phyloP scores from a whole-genome alignment of 2,329 filamentous ascomycete genomes.

The Penicillium sp. region DNA sequence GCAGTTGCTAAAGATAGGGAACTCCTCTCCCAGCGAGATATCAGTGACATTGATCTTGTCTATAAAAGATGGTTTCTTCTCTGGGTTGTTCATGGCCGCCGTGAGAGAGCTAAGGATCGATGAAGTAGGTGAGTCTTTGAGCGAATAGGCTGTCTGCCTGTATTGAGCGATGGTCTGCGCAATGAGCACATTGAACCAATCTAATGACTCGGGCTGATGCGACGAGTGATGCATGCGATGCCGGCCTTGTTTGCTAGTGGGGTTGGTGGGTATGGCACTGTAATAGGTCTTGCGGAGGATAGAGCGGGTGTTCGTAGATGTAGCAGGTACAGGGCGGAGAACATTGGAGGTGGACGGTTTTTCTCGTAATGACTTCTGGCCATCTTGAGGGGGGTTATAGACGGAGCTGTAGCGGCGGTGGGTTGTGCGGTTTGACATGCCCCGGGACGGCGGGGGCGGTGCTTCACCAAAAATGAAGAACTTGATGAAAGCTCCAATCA shows the following conservation, averaged over 20 bases:
- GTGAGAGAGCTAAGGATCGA: slow-evolving; percentile 78
- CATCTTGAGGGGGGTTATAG: slow-evolving; percentile 42
- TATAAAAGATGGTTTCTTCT: slow-evolving; percentile 84
- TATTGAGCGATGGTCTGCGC: slow-evolving; percentile 97
- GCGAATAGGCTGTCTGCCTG: slow-evolving; percentile 83
- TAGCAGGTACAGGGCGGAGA: slow-evolving; percentile 67
- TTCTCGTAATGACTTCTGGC: slow-evolving; percentile 46
- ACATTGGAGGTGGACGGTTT: slow-evolving; percentile 63
- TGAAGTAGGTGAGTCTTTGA: slow-evolving; percentile 60
- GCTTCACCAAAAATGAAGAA: slow-evolving; percentile 99
- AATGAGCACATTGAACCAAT: slow-evolving; percentile 98
- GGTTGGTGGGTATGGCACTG: slow-evolving; percentile 56
- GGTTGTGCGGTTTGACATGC: slow-evolving; percentile 70
- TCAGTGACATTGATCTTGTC: slow-evolving; percentile 94
- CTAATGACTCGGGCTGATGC: slow-evolving; percentile 92
- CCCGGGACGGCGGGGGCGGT: slow-evolving; percentile 76
- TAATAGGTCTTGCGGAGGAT: slow-evolving; percentile 98
- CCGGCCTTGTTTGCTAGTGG: slow-evolving; percentile 43
- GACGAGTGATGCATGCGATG: slow-evolving; percentile 57
- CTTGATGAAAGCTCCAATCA: slow-evolving; percentile 94
- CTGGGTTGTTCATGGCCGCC: slow-evolving; percentile 79
- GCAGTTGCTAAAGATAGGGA: slow-evolving; percentile 98
- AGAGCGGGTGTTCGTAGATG: slow-evolving; percentile 76
- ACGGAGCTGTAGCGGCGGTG: slow-evolving; percentile 73
- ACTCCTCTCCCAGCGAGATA: slow-evolving; percentile 91